phyloP scores from a whole-genome alignment of 306 rosid species.

The Cucurbita moschata region DNA sequence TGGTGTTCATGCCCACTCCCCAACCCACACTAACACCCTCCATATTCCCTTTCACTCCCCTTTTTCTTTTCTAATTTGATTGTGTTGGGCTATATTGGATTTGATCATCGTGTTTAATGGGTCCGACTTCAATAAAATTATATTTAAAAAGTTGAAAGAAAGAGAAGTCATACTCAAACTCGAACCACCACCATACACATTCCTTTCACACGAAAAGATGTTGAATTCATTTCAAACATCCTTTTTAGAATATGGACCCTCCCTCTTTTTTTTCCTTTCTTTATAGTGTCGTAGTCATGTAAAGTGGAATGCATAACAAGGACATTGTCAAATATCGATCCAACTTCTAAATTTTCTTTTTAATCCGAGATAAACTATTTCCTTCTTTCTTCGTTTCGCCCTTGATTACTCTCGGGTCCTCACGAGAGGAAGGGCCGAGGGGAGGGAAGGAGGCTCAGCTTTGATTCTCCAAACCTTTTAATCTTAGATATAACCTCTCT shows the following conservation, averaged over 20 bases:
- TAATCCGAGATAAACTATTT: too few relatives aligned
- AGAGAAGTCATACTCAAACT: slow-evolving; percentile 6
- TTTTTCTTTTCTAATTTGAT: not conserved
- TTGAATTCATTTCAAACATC: not conserved
- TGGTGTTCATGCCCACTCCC: slow-evolving; percentile 3
- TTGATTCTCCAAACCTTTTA: too few relatives aligned
- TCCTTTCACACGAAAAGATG: slow-evolving; percentile 8
- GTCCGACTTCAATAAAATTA: not conserved
- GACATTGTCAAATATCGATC: too few relatives aligned
- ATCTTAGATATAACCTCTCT: too few relatives aligned
- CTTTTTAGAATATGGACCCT: slow-evolving; percentile 9
- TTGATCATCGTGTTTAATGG: not conserved
- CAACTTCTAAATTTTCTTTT: too few relatives aligned
- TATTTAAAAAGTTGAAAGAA: slow-evolving; percentile 1
- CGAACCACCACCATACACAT: slow-evolving; percentile 32
- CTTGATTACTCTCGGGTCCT: too few relatives aligned
- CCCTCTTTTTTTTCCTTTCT: not conserved
- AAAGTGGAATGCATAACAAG: not conserved
- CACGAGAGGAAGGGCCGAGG: too few relatives aligned
- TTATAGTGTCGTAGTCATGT: not conserved
- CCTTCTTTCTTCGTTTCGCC: too few relatives aligned
- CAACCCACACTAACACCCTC: not conserved
- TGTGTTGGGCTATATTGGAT: not conserved
- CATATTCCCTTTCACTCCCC: not conserved
- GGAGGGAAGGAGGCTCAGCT: too few relatives aligned